Base-by-base conservation (phyloP, 371 early-diverging fungal genomes). In the Neoconidiobolus thromboides region DNA sequence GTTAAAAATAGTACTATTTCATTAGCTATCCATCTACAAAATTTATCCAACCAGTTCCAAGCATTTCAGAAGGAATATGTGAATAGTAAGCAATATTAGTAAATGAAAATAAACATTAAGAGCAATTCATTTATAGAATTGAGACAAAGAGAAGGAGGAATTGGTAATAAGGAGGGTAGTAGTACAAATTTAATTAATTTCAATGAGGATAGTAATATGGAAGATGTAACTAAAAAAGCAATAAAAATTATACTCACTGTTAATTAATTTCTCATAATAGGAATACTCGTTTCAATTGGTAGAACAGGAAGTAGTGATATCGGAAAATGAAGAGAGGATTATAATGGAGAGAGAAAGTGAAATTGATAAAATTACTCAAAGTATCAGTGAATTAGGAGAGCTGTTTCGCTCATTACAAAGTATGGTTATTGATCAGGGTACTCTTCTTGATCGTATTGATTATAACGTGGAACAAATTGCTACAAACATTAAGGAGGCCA, bases 371-470 rank as follows among this genome's bases (percentile, higher is more conserved):
- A 93, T 97, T 53, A 89, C 87, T 48, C 82, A 87, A 63, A 87
- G 91, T n/a, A 93, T 97, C 61, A 73, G 80, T 58, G 84, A 89
- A 48, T 71, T 97, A 49, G 92, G 92, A 1, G 87, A 86, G 44
- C 81, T 97, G 12, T 95, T 97, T 70, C 73, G 84, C 63, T 92
- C 92, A 65, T 67, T 96, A 65, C 91, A 95, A 63, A 80, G 84
- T 14, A 79, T 97, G 77, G 89, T 96, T 14, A 93, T 97, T 61
- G 95, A 95, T 68, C 98, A 97, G 69, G 98, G 98, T 1, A 89
- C 93, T 1, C 65, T 97, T 64, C 73, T 97, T 48, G 98, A 97
- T 72, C 82, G 98, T 36, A 96, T 97, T 61, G 98, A 97, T 69
- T 97, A 85, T 66, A 95, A 97, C 67, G 83, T 97, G 48, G 96